A percentile compares a stretch with the other conserved stretches of the same genome.
These are phyloP conservation scores for Ajuga chamaepitys DNA, from an alignment of 257 asterid genomes.

Conservation along the genomic window DNA sequence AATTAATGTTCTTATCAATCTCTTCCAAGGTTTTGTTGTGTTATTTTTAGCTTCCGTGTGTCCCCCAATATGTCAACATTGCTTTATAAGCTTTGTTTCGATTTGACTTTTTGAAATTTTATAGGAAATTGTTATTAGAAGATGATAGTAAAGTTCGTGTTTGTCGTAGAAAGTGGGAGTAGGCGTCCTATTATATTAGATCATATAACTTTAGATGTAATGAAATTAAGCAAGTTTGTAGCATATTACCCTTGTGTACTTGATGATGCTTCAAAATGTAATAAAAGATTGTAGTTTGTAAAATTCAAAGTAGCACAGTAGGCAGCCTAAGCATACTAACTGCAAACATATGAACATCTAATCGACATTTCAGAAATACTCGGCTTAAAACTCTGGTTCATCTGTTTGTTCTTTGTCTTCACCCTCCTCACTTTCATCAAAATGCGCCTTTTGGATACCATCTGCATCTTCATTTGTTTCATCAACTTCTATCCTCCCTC, in stretches of 20 bases:
- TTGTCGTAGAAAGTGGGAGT: too few species aligned
- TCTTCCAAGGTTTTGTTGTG: not conserved
- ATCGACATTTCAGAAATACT: too few species aligned
- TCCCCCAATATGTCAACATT: not conserved
- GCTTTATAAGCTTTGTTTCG: too few species aligned
- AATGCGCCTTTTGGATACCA: conserved; percentile 13
- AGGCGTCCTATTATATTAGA: too few species aligned
- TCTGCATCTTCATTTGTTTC: conserved; percentile 4
- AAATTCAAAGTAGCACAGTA: conserved; percentile 2
- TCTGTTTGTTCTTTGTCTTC: conserved; percentile 11
- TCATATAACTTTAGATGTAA: too few species aligned
- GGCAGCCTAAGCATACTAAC: not conserved
- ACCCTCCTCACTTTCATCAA: conserved; percentile 23
- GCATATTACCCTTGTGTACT: too few species aligned
- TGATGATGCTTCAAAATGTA: not conserved
- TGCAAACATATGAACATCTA: not conserved
- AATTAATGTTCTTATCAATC: not conserved
- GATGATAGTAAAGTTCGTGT: too few species aligned
- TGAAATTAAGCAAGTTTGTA: too few species aligned
- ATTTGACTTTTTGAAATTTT: too few species aligned
- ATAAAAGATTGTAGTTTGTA: not conserved
- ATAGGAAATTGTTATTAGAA: too few species aligned
- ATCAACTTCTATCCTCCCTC: conserved; percentile 15
- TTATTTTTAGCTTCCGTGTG: not conserved
- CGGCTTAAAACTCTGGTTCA: conserved; percentile 30